phyloP scores from a whole-genome alignment of 192 early-diverging fungal genomes.

The Dimargaris verticillata region DNA sequence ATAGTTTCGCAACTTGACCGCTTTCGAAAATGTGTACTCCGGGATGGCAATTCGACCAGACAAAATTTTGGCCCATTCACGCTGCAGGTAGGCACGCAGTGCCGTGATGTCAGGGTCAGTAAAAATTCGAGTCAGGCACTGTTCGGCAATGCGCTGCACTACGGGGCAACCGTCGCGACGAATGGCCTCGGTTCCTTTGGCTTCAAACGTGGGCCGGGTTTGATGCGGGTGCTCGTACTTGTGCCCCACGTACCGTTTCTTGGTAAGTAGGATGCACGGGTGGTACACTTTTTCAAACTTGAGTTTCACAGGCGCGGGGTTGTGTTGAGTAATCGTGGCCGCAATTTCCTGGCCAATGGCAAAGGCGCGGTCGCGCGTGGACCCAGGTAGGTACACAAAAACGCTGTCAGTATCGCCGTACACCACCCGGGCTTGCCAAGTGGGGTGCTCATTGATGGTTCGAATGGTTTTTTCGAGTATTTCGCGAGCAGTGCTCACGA shows the following conservation, averaged over 20 bases:
- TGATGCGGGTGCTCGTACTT: conserved; percentile 52
- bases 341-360: conserved; percentile 70
- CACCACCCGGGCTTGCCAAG: conserved; percentile 67
- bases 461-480: conserved; percentile 59
- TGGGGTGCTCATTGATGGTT: conserved; percentile 28
- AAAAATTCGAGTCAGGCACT: conserved; percentile 64
- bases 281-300: conserved; percentile 94
- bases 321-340: conserved; percentile 46
- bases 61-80: conserved; percentile 58
- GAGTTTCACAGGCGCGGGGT: conserved; percentile 70
- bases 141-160: conserved; percentile 63
- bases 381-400: conserved; percentile 62
- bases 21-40: conserved; percentile 83
- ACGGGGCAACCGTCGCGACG: conserved; percentile 71
- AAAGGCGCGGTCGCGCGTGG: conserved; percentile 55
- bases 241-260: conserved; percentile 87
- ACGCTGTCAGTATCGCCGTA: conserved; percentile 92
- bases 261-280: conserved; percentile 74
- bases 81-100: conserved; percentile 55
- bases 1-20: conserved; percentile 66
- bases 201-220: conserved; percentile 64
- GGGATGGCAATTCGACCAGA: conserved; percentile 40
- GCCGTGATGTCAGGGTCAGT: conserved; percentile 58
- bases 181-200: conserved; percentile 91
- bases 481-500: conserved; percentile 72